phyloP scores from a whole-genome alignment of 495 filamentous ascomycete species.

The Mytilinidion resinicola region DNA sequence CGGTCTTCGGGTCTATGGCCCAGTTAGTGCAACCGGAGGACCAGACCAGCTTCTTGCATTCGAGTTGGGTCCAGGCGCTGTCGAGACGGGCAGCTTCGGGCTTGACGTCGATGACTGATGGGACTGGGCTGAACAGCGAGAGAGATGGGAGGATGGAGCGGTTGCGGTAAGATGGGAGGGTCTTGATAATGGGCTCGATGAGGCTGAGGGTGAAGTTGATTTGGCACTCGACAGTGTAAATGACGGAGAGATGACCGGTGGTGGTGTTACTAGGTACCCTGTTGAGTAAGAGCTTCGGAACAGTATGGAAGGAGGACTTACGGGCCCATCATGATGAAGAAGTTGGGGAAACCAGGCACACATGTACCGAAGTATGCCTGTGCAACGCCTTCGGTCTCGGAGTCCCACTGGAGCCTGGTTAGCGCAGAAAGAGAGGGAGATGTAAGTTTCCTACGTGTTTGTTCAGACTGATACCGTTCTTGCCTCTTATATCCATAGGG shows the following conservation, averaged over 20 bases:
- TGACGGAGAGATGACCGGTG: conserved; percentile 33
- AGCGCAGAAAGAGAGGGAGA: neutral
- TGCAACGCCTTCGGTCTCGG: conserved; percentile 22
- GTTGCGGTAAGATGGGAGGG: conserved; percentile 11
- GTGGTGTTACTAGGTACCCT: conserved; percentile 19
- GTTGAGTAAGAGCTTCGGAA: neutral
- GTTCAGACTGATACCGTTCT: conserved; percentile 24
- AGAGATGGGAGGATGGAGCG: conserved; percentile 7
- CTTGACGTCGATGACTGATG: conserved; percentile 25
- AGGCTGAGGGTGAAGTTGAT: conserved; percentile 34
- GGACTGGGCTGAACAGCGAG: neutral
- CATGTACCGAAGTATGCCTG: conserved; percentile 33
- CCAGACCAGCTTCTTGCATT: conserved; percentile 28
- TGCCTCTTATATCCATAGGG: conserved; percentile 30
- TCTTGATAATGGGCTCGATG: conserved; percentile 25
- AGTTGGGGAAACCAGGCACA: conserved; percentile 32
- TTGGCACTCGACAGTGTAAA: conserved; percentile 36
- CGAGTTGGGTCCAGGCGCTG: conserved; percentile 22
- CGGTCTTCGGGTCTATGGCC: conserved; percentile 30
- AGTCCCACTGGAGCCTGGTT: conserved; percentile 22
- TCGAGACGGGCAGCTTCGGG: conserved; percentile 15
- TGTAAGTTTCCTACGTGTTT: conserved; percentile 18
- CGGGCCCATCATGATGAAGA: conserved; percentile 35
- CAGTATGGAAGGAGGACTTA: neutral
- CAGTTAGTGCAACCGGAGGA: conserved; percentile 28